Percentiles rank a stretch among this genome's conserved stretches.
Evolutionary conservation across 768 basidiomycete species (phyloP).

Genomic region (Strobilomyces confusus): DNA sequence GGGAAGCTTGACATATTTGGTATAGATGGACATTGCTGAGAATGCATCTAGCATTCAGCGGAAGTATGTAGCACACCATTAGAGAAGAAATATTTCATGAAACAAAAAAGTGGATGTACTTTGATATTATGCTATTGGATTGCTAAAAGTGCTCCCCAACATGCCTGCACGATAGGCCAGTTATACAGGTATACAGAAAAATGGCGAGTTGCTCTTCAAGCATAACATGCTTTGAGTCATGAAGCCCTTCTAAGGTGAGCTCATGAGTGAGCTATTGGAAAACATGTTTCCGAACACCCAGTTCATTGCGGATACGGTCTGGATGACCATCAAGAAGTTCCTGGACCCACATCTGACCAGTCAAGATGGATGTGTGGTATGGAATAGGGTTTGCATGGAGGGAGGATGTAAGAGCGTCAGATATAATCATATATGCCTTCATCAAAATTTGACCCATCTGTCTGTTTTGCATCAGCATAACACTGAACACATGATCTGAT

Average conservation of each 20-base stretch:
- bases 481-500: not conserved
- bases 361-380: not conserved
- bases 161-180: not conserved
- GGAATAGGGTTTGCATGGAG: not conserved
- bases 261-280: not conserved
- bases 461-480: not conserved
- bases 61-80: not conserved
- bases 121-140: not conserved
- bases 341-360: not conserved
- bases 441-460: not conserved
- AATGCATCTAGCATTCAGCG: not conserved
- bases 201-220: not conserved
- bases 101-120: not conserved
- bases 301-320: not conserved
- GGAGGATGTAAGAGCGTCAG: not conserved
- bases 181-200: not conserved
- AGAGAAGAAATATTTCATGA: not conserved
- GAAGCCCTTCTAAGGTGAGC: not conserved
- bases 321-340: slow-evolving; percentile 1
- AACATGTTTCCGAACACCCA: not conserved
- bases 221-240: not conserved
- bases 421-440: not conserved
- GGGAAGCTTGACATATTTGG: not conserved
- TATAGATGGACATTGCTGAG: not conserved
- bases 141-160: not conserved